Conservation (phyloP, 1,284 basidiomycete species). For the Apiotrichum gamsii region DNA sequence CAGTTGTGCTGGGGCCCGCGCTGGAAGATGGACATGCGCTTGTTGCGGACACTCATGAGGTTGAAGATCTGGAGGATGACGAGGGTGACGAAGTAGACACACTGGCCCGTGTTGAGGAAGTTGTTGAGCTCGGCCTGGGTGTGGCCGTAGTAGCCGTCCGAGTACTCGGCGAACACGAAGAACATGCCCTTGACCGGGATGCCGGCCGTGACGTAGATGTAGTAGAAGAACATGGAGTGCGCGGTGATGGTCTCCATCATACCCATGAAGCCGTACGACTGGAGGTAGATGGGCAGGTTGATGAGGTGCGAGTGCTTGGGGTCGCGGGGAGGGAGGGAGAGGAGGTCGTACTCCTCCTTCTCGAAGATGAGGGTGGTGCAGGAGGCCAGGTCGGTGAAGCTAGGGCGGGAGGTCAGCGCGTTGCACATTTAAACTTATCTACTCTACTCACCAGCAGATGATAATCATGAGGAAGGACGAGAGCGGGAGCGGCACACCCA, state of each 20-base stretch:
- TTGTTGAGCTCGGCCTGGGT: conserved; percentile 43
- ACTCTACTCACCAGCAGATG: conserved; percentile 8
- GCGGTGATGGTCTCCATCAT: conserved; percentile 54
- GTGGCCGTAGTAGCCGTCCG: conserved; percentile 46
- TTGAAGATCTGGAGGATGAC: conserved; percentile 64
- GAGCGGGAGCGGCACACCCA: conserved; percentile 53
- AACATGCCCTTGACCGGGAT: conserved; percentile 54
- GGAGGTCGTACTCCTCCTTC: conserved; percentile 54
- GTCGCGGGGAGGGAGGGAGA: conserved; percentile 60
- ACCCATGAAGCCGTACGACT: conserved; percentile 62
- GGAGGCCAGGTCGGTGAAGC: conserved; percentile 52
- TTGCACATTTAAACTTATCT: too few relatives aligned
- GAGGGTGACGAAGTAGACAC: conserved; percentile 56
- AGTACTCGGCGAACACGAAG: conserved; percentile 51
- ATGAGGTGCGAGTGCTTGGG: conserved; percentile 51
- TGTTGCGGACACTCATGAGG: conserved; percentile 52
- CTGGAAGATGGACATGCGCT: conserved; percentile 52
- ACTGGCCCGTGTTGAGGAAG: conserved; percentile 50
- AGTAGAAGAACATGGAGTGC: conserved; percentile 51
- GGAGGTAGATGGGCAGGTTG: conserved; percentile 53
- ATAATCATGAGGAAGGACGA: conserved; percentile 51
- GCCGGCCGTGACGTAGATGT: conserved; percentile 52
- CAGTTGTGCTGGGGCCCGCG: conserved; percentile 46
- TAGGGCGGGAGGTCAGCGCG: too few relatives aligned
- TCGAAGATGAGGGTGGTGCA: conserved; percentile 57